Conservation (phyloP, 257 asterid genomes). For the Nicotiana tomentosiformis region DNA sequence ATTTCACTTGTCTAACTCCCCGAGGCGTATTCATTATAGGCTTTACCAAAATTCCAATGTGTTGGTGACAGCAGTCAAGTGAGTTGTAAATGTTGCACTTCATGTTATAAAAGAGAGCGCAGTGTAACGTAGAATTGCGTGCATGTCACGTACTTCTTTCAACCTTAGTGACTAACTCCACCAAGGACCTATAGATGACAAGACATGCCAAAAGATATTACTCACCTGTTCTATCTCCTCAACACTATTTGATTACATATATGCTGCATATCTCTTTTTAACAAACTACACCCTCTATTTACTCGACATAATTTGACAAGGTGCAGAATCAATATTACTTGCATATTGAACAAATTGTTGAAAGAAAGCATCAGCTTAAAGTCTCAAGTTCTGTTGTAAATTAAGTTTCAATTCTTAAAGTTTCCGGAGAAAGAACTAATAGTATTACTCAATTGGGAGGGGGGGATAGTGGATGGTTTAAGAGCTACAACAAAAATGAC, state of each 20-base stretch:
- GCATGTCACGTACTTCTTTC: no score
- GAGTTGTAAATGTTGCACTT: no score
- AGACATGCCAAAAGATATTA: no score
- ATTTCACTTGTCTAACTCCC: no score
- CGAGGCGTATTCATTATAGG: no score
- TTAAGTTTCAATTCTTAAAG: not conserved
- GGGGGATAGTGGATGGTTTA: not conserved
- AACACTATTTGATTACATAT: not conserved
- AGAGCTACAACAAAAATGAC: not conserved
- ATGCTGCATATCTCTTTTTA: not conserved
- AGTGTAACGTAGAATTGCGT: no score
- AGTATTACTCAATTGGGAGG: not conserved
- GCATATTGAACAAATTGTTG: not conserved
- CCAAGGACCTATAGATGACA: no score
- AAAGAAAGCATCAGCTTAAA: not conserved
- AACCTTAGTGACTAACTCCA: no score
- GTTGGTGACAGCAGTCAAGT: no score
- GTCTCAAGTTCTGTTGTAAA: not conserved
- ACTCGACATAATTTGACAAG: not conserved
- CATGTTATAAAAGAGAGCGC: no score
- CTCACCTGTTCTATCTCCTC: no score
- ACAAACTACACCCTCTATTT: not conserved
- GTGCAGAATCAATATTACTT: not conserved
- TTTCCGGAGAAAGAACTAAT: not conserved
- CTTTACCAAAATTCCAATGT: no score